Base-by-base conservation (phyloP, 495 filamentous ascomycete species). In the Darksidea phi region DNA sequence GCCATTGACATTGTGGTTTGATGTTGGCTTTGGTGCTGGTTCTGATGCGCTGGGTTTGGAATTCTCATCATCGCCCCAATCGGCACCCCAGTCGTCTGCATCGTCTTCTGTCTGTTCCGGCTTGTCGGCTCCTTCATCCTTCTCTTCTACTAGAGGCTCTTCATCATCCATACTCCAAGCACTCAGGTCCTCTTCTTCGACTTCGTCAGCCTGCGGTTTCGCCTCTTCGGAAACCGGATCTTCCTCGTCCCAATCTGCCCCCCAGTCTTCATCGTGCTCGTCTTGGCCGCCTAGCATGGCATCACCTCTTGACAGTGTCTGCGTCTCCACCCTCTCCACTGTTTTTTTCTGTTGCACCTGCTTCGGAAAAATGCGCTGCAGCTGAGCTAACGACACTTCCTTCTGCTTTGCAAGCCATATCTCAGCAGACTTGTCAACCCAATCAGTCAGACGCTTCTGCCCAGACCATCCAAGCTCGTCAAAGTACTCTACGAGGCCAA, bases 391-490 rank as follows among this genome's bases (percentile, higher is more conserved):
- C 2, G 88, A 85, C 41, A 80, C 80, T 63, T 94, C 90, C 57
- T 86, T 86, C 57, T 89, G 85, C 70, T 88, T 91, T n/a, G 84
- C 82, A 20, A 97, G 78, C 94, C 94, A 98, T 12, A 91, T 80
- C 21, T 82, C 82, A 5, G 93, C 87, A 6, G 87, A 88, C 48
- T 84, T 83, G 28, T 87, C 83, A 0, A 87, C 84, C 94, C 94
- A 98, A 41, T 89, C 86, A 10, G 83, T 77, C 54, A 97, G 72
- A 18, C 85, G 82, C 57, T 84, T 80, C 21, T 87, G 80, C 18
- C 88, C 88, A 24, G 80, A 79, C 83, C 89, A 91, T 0, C 81
- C 78, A 12, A 88, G 75, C 0, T 74, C 72, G 45, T 85, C 82
- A 12, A 97, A 72, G 2, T 72, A 78, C 8, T 76, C 72, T 36